phyloP scores from a whole-genome alignment of 768 basidiomycete species.

The Candolleomyces eurysporus region DNA sequence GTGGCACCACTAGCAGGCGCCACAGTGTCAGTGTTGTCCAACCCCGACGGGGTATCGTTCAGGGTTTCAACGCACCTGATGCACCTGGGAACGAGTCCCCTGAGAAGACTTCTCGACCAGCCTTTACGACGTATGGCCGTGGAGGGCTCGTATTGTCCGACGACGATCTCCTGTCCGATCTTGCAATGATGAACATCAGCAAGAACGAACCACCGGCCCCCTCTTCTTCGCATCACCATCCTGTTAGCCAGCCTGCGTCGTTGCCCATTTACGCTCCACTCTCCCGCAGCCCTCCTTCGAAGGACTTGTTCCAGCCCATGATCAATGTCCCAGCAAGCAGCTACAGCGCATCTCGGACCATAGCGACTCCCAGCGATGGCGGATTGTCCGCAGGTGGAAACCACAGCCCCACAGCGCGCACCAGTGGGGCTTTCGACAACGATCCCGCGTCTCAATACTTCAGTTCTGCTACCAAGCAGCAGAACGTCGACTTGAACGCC shows the following conservation, averaged over 20 bases:
- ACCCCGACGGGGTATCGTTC: conserved; percentile 60
- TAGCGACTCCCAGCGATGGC: conserved; percentile 63
- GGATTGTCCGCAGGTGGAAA: conserved; percentile 22
- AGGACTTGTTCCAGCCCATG: conserved; percentile 50
- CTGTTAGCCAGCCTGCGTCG: conserved; percentile 69
- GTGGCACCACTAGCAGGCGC: conserved; percentile 78
- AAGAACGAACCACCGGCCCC: conserved; percentile 35
- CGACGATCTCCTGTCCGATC: conserved; percentile 75
- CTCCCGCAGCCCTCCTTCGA: conserved; percentile 58
- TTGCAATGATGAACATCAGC: conserved; percentile 61
- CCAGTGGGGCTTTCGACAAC: conserved; percentile 40
- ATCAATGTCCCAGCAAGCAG: conserved; percentile 50
- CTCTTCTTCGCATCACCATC: conserved; percentile 45
- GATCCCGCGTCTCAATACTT: conserved; percentile 41
- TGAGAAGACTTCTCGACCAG: conserved; percentile 32
- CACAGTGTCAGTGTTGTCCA: conserved; percentile 86
- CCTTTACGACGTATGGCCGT: conserved; percentile 38
- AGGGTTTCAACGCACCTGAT: conserved; percentile 67
- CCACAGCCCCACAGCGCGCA: neutral
- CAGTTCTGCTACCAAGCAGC: conserved; percentile 16
- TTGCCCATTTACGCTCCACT: conserved; percentile 73
- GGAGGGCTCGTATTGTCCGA: conserved; percentile 70
- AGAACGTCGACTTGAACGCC: conserved; percentile 45
- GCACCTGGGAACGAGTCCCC: conserved; percentile 46
- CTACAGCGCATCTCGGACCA: conserved; percentile 46